Evolutionary conservation across 352 stramenopile genomes (phyloP).

Genomic region (Globisporangium abappressorium): DNA sequence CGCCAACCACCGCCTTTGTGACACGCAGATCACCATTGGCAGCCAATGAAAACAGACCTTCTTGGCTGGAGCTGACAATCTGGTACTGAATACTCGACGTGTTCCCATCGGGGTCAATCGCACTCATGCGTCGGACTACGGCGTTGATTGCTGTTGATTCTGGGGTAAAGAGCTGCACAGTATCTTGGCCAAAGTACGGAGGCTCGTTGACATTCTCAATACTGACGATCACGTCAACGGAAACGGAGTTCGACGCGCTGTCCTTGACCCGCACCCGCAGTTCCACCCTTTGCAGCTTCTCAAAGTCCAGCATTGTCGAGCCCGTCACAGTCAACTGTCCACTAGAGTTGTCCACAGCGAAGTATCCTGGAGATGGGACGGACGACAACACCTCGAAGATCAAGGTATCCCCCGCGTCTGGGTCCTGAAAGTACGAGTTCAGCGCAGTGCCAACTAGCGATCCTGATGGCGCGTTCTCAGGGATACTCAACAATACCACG

Average conservation of each 20-base stretch:
- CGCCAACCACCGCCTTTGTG: not conserved
- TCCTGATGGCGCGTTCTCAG: conserved; percentile 3
- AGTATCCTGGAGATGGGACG: not conserved
- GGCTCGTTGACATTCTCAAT: conserved; percentile 37
- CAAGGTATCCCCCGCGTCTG: conserved; percentile 6
- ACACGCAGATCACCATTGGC: not conserved
- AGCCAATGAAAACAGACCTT: not conserved
- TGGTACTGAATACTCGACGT: conserved; percentile 2
- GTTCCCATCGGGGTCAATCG: conserved; percentile 9
- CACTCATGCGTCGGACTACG: not conserved
- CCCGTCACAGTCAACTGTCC: conserved; percentile 6
- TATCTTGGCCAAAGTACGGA: conserved; percentile 21
- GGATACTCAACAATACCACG: not conserved
- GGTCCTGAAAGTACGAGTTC: not conserved
- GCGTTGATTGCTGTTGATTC: conserved; percentile 5
- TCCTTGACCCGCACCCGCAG: conserved; percentile 4
- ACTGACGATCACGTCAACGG: conserved; percentile 15
- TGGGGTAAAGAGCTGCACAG: conserved; percentile 11
- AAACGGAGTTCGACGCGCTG: conserved; percentile 3
- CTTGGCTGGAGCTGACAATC: conserved; percentile 1
- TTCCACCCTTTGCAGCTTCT: not conserved
- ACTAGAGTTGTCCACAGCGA: conserved; percentile 1
- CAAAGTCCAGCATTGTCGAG: conserved; percentile 10
- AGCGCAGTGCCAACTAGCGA: conserved; percentile 3
- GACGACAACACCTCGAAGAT: conserved; percentile 2